These are phyloP conservation scores for Peniophora sp. DNA, from an alignment of 1,284 basidiomycete genomes.

Conservation along the genomic window DNA sequence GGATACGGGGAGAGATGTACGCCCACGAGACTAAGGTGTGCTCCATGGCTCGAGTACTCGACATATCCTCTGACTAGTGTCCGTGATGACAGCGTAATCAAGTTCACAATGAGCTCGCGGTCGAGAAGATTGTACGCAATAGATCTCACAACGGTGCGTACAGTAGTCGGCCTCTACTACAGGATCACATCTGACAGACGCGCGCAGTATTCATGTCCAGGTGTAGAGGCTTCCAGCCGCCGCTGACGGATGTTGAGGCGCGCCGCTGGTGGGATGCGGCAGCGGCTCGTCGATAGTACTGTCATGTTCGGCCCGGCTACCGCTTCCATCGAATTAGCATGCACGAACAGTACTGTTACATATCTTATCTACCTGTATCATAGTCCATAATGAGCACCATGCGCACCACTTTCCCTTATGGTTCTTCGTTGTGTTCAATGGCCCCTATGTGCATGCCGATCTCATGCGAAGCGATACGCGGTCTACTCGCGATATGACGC, in stretches of 20 bases:
- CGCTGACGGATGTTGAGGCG: constrained; percentile 51
- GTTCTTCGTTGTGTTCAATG: neutral
- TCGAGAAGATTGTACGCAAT: constrained; percentile 75
- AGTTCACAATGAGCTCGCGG: constrained; percentile 69
- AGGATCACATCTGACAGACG: neutral
- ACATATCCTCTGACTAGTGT: constrained; percentile 5
- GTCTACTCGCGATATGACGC: too few species aligned
- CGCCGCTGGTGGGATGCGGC: constrained; percentile 65
- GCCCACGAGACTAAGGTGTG: constrained; percentile 72
- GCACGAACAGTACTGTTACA: too few species aligned
- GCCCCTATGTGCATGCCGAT: neutral
- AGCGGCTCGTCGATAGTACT: constrained; percentile 15
- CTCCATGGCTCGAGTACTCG: constrained; percentile 4
- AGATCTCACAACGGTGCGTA: constrained; percentile 70
- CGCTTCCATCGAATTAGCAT: neutral
- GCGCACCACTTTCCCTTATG: neutral
- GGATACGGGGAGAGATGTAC: constrained; percentile 49
- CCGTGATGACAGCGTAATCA: constrained; percentile 53
- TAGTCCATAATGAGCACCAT: neutral
- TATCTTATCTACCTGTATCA: too few species aligned
- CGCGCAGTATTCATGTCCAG: constrained; percentile 51
- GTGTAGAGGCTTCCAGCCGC: constrained; percentile 77
- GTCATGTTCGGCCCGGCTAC: neutral
- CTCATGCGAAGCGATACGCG: too few species aligned
- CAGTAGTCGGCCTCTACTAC: neutral